These are phyloP conservation scores for Diutina rugosa DNA, from an alignment of 1,139 yeast genomes.

Conservation along the genomic window DNA sequence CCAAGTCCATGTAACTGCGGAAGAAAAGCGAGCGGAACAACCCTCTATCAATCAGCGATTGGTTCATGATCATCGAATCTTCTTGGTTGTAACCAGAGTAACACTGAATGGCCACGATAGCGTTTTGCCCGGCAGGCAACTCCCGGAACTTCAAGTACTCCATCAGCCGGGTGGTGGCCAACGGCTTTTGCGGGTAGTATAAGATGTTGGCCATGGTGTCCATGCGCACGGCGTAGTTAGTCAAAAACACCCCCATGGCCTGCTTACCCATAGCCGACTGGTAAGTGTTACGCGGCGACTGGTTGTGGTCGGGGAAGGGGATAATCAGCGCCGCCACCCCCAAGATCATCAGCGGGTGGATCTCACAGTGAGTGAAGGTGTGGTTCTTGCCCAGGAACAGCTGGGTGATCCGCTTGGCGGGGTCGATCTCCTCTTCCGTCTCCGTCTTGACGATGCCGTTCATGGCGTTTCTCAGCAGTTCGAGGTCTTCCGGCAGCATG, in stretches of 20 bases:
- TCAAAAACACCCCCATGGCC: slow-evolving; percentile 99
- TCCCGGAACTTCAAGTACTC: slow-evolving; percentile 95
- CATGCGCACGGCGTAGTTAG: slow-evolving; percentile 94
- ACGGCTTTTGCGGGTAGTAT: slow-evolving; percentile 97
- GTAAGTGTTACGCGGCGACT: slow-evolving; percentile 97
- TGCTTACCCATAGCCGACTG: slow-evolving; percentile 99
- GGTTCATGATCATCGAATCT: slow-evolving; percentile 99
- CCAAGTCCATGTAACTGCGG: slow-evolving; percentile 97
- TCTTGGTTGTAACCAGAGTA: slow-evolving; percentile 98
- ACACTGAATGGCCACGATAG: slow-evolving; percentile 95
- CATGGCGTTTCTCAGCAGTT: slow-evolving; percentile 42
- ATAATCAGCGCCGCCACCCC: slow-evolving; percentile 98
- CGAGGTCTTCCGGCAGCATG: slow-evolving; percentile 95
- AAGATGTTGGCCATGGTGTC: slow-evolving; percentile 98
- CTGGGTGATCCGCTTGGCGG: slow-evolving; percentile 82
- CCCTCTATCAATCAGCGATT: slow-evolving; percentile 94
- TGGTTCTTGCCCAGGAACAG: slow-evolving; percentile 51
- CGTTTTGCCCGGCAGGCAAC: slow-evolving; percentile 98
- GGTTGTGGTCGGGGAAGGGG: slow-evolving; percentile 99
- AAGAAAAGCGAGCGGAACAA: slow-evolving; percentile 89
- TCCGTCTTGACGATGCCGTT: slow-evolving; percentile 35
- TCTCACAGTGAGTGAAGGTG: slow-evolving; percentile 97
- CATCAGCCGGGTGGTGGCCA: slow-evolving; percentile 98
- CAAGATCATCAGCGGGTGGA: slow-evolving; percentile 96
- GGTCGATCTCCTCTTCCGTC: slow-evolving; percentile 44